phyloP scores from a whole-genome alignment of 495 filamentous ascomycete genomes.

The Penicillium mononematosum region DNA sequence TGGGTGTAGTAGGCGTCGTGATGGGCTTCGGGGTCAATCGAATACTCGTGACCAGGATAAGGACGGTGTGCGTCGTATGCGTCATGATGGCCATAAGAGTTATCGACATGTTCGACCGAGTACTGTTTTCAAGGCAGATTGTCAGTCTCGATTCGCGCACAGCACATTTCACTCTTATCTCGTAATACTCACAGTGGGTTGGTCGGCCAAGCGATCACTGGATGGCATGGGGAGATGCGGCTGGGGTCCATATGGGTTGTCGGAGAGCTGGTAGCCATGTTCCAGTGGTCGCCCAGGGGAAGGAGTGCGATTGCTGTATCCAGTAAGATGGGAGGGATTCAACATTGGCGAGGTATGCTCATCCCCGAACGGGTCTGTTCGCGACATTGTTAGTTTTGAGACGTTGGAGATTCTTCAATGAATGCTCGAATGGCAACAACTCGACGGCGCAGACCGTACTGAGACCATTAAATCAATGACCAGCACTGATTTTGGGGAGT shows the following conservation, averaged over 20 bases:
- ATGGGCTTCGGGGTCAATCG: slow-evolving; percentile 76
- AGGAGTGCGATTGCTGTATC: slow-evolving; percentile 43
- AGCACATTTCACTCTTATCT: neutral
- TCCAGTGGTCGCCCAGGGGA: slow-evolving; percentile 59
- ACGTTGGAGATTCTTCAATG: slow-evolving; percentile 5
- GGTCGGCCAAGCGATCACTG: slow-evolving; percentile 65
- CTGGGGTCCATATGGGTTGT: slow-evolving; percentile 55
- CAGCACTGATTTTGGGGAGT: slow-evolving; percentile 18
- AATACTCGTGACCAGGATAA: slow-evolving; percentile 61
- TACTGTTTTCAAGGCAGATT: slow-evolving; percentile 46
- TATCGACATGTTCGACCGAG: slow-evolving; percentile 74
- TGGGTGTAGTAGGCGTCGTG: slow-evolving; percentile 84
- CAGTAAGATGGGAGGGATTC: slow-evolving; percentile 53
- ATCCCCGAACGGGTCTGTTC: slow-evolving; percentile 52
- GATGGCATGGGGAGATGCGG: slow-evolving; percentile 69
- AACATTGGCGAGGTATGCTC: slow-evolving; percentile 56
- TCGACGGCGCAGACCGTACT: neutral
- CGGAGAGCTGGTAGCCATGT: slow-evolving; percentile 66
- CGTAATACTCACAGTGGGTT: slow-evolving; percentile 63
- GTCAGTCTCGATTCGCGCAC: slow-evolving; percentile 1
- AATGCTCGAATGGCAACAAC: slow-evolving; percentile 9
- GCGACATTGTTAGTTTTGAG: slow-evolving; percentile 20
- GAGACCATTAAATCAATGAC: slow-evolving; percentile 22
- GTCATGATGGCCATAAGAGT: slow-evolving; percentile 68
- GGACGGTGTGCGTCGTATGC: slow-evolving; percentile 52